A percentile compares a stretch with the other conserved stretches of the same genome.
These are phyloP conservation scores for Talaromyces nanjingensis DNA, from an alignment of 495 filamentous ascomycete genomes.

Conservation along the genomic window DNA sequence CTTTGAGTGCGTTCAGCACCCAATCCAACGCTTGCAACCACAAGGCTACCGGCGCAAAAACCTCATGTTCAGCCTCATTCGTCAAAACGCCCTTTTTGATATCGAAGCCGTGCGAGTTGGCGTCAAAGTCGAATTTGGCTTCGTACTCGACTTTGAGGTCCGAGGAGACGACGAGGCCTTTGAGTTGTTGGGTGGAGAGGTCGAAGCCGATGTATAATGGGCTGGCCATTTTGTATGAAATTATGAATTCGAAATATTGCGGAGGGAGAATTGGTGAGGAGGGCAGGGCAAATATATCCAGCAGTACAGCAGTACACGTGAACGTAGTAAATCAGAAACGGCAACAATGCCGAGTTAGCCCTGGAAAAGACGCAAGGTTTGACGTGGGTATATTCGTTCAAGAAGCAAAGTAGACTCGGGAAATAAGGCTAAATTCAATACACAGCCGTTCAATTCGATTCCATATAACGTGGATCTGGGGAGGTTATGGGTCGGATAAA, in stretches of 20 bases:
- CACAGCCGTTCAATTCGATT: too few species aligned
- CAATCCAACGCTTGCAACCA: conserved; percentile 91
- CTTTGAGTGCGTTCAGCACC: conserved; percentile 64
- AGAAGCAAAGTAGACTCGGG: background rate
- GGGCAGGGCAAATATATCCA: too few species aligned
- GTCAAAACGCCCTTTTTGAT: conserved; percentile 82
- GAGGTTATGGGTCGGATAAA: background rate
- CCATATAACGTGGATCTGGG: background rate
- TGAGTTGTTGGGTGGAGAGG: conserved; percentile 92
- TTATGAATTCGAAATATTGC: too few species aligned
- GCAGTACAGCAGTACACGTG: too few species aligned
- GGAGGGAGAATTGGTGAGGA: too few species aligned
- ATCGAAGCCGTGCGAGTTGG: conserved; percentile 62
- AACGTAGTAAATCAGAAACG: background rate
- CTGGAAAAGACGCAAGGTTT: too few species aligned
- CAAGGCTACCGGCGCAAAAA: conserved; percentile 87
- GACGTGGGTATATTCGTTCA: background rate
- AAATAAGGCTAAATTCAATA: background rate
- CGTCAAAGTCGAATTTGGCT: conserved; percentile 35
- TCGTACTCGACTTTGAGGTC: conserved; percentile 57
- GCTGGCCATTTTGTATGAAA: background rate
- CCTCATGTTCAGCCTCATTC: conserved; percentile 57
- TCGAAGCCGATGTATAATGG: conserved; percentile 23
- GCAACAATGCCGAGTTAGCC: background rate
- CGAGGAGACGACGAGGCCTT: conserved; percentile 83